These are phyloP conservation scores for Epichloe uncinata DNA, from an alignment of 2,329 filamentous ascomycete genomes.

Conservation along the genomic window DNA sequence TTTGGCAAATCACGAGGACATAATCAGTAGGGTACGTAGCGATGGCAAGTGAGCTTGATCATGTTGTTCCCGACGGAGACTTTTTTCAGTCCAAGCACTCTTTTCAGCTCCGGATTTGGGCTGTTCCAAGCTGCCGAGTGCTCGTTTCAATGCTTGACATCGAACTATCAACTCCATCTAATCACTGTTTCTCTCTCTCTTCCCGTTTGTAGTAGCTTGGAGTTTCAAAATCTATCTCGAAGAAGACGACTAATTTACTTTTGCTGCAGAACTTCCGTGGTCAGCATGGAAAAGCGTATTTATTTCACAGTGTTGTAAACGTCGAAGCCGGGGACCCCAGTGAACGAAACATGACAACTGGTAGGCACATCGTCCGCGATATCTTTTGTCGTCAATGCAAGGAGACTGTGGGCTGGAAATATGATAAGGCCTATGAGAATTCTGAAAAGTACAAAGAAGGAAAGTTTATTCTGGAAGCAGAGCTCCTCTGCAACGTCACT, in stretches of 20 bases:
- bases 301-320: conserved; percentile 93
- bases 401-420: conserved; percentile 94
- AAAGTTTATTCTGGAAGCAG: conserved; percentile 91
- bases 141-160: neutral
- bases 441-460: conserved; percentile 98
- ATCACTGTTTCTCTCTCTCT: neutral
- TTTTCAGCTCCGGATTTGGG: neutral
- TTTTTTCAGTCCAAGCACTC: neutral
- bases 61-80: neutral
- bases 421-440: conserved; percentile 88
- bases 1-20: conserved; percentile 87
- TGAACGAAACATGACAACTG: conserved; percentile 97
- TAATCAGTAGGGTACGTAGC: conserved; percentile 69
- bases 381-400: conserved; percentile 84
- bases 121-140: neutral
- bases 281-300: conserved; percentile 94
- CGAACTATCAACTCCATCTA: neutral
- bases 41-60: neutral
- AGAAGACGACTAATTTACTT: neutral
- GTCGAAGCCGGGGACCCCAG: conserved; percentile 68
- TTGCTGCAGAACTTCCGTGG: conserved; percentile 77
- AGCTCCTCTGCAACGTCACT: conserved; percentile 72
- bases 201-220: neutral
- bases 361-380: conserved; percentile 85
- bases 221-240: too few relatives aligned